These are phyloP conservation scores for Metschnikowia proteae DNA, from an alignment of 805 yeast genomes.

Conservation along the genomic window DNA sequence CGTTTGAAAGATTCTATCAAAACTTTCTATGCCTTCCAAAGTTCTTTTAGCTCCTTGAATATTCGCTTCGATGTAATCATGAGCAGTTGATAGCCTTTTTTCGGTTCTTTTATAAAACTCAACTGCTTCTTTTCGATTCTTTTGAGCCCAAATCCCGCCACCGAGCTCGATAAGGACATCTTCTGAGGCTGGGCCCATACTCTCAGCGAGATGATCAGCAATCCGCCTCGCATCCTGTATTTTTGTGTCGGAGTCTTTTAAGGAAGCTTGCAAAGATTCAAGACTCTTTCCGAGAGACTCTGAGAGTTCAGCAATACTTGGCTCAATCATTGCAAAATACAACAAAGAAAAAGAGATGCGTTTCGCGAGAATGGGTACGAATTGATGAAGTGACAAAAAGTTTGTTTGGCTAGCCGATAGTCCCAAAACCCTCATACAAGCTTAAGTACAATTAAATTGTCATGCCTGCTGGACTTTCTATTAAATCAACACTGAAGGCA, in stretches of 20 bases:
- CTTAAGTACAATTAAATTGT: neutral
- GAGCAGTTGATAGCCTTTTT: constrained; percentile 31
- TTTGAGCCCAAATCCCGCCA: constrained; percentile 7
- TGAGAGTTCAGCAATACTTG: neutral
- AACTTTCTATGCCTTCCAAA: neutral
- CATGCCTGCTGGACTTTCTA: too few relatives aligned
- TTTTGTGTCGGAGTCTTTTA: neutral
- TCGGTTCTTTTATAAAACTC: constrained; percentile 26
- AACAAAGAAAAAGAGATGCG: neutral
- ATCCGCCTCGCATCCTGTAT: neutral
- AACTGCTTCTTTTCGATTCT: constrained; percentile 23
- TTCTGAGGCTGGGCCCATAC: neutral
- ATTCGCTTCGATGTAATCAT: constrained; percentile 36
- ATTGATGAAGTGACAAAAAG: neutral
- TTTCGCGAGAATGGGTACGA: neutral
- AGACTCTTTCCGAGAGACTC: neutral
- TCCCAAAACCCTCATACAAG: neutral
- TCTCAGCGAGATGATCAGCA: neutral
- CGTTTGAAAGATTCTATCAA: neutral
- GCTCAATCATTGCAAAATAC: constrained; percentile 1
- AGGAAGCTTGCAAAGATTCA: neutral
- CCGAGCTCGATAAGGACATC: constrained; percentile 8
- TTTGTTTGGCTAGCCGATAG: neutral
- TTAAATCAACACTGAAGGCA: too few relatives aligned
- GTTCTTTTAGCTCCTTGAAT: constrained; percentile 18